These are phyloP conservation scores for Diaporthe sp. DNA, from an alignment of 2,329 filamentous ascomycete species.

Conservation along the genomic window DNA sequence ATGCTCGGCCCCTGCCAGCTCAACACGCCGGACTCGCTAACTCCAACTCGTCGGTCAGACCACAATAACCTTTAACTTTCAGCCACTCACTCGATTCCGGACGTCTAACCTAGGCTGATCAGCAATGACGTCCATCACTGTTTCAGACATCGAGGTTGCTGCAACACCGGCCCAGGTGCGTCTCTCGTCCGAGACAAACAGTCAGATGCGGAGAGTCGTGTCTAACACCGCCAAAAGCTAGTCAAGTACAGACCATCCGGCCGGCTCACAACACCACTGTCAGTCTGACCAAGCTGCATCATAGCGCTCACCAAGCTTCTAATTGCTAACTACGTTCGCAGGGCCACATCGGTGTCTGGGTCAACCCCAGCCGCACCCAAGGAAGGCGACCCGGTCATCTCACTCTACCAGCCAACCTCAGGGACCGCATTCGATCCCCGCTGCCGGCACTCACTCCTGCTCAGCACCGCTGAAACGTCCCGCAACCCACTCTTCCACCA, in stretches of 20 bases:
- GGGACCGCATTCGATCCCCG: conserved; percentile 50
- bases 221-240: conserved; percentile 29
- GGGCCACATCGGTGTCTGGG: not conserved
- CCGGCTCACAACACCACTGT: conserved; percentile 34
- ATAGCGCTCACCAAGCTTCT: not conserved
- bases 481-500: conserved; percentile 62
- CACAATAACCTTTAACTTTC: not conserved
- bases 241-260: conserved; percentile 34
- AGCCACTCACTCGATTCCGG: not conserved
- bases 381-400: conserved; percentile 44
- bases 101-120: not conserved
- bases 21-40: conserved; percentile 59
- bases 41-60: not conserved
- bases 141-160: conserved; percentile 81
- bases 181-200: conserved; percentile 51
- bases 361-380: not conserved
- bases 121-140: conserved; percentile 49
- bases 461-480: conserved; percentile 56
- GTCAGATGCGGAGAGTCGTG: conserved; percentile 12
- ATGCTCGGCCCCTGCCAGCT: conserved; percentile 74
- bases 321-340: conserved; percentile 3
- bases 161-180: conserved; percentile 83
- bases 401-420: conserved; percentile 56
- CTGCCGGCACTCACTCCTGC: conserved; percentile 56
- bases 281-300: not conserved